Evolutionary conservation across 129 eudicot species (phyloP).

Genomic region (Escallonia rubra): DNA sequence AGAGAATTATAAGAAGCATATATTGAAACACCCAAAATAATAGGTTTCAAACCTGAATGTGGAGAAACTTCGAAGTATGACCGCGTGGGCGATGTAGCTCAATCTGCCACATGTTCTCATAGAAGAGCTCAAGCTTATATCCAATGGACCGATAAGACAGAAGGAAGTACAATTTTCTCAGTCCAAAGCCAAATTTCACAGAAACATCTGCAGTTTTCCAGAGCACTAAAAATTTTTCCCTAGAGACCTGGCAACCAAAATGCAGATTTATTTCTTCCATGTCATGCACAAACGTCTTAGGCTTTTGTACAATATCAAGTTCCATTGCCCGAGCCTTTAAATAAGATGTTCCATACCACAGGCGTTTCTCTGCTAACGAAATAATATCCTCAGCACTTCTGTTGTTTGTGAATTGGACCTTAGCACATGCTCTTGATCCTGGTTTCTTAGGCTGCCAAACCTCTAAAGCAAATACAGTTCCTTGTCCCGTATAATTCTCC

Average conservation of each 20-base stretch:
- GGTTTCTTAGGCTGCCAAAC: conserved; percentile 30
- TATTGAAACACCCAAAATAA: not conserved
- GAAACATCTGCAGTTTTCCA: conserved; percentile 30
- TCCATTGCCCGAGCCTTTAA: conserved; percentile 40
- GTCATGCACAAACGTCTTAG: conserved; percentile 27
- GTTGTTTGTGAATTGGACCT: conserved; percentile 51
- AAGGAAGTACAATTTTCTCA: conserved; percentile 47
- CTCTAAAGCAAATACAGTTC: conserved; percentile 63
- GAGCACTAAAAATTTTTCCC: conserved; percentile 44
- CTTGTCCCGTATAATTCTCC: conserved; percentile 49
- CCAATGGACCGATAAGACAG: conserved; percentile 12
- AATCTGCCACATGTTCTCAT: conserved; percentile 75
- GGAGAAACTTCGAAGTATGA: conserved; percentile 30
- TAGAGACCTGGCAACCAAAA: conserved; percentile 72
- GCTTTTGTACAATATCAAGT: conserved; percentile 45
- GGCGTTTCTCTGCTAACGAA: conserved; percentile 18
- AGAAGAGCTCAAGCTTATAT: conserved; percentile 67
- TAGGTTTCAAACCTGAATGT: conserved; percentile 55
- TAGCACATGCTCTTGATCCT: conserved; percentile 51
- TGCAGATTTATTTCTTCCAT: conserved; percentile 39
- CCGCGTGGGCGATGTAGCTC: conserved; percentile 35
- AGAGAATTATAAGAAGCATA: not conserved
- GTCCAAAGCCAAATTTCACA: conserved; percentile 50
- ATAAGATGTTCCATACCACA: conserved; percentile 47
- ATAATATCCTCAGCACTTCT: conserved; percentile 29